Base-by-base conservation (phyloP, 129 eudicot species). In the Saposhnikovia divaricata region DNA sequence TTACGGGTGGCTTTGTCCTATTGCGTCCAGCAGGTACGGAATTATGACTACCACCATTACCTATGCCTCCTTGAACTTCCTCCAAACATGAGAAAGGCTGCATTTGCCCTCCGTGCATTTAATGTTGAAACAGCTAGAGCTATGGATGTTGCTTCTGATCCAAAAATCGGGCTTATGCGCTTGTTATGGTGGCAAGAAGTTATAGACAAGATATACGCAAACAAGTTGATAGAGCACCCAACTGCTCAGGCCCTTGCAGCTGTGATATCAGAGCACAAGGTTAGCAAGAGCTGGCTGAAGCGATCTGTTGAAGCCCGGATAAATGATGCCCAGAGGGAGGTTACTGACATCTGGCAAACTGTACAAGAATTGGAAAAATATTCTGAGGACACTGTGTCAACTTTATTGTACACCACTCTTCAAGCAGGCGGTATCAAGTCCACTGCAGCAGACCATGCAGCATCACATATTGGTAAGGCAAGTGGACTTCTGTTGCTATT, bases 161-260 rank as follows among this genome's bases (percentile, higher is more conserved):
- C 96, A 23, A 92, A 86, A 85, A 96, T 92, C 8, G 98, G 99
- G 39, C 90, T 92, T 27, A 92, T 96, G 99, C 99, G 99, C 70
- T 89, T 96, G 12, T 85, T 96, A 27, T 96, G 98, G 99, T 96
- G 99, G 99, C 93, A 89, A 83, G 99, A 96, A 50, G 90, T 93
- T 72, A 83, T 92, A 21, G 98, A 96, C 89, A 90, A 92, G 81
- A 92, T 96, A 74, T 96, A 57, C 43, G 81, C 88, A 66, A 87
- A 96, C 82, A 92, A 92, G 78, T 77, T 87, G 74, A 90, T 92
- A 45, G 97, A 96, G 87, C 98, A 96, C 82, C 99, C 99, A 14
- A 92, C 89, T 10, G 98, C 97, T 18, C 91, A 59, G 78, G 96
- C 97, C 51, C 93, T 96, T 14, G 81, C 97, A 48, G 87, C 97